Conservation (phyloP, 2,329 filamentous ascomycete genomes). For the Fusarium xylarioides region DNA sequence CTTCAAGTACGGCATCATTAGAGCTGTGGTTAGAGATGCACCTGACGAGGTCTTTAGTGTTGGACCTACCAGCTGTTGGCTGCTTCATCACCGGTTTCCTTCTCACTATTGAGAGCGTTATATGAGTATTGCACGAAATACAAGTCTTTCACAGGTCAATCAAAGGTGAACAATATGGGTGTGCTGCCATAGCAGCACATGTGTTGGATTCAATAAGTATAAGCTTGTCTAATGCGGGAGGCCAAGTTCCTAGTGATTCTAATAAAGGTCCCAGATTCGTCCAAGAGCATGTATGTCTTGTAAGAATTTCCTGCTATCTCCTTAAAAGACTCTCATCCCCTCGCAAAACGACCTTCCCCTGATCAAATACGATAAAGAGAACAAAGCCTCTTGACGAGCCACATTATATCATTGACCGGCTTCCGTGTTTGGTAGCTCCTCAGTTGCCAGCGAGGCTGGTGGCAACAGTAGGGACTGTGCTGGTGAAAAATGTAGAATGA, state of each 20-base stretch:
- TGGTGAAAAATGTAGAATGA: neutral
- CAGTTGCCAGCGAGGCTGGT: fast-evolving
- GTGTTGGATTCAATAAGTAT: fast-evolving
- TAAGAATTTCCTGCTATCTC: fast-evolving
- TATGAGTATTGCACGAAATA: no score
- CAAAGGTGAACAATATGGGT: no score
- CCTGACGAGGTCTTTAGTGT: neutral
- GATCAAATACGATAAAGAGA: fast-evolving
- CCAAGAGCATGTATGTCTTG: fast-evolving
- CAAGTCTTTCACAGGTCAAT: fast-evolving
- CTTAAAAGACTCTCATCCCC: fast-evolving
- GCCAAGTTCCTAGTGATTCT: neutral
- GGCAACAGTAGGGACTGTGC: neutral
- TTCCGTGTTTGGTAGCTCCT: no score
- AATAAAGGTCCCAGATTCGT: neutral
- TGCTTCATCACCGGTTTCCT: neutral
- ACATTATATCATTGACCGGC: fast-evolving
- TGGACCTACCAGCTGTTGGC: neutral
- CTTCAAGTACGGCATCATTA: neutral
- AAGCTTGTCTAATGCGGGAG: neutral
- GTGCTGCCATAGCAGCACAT: neutral
- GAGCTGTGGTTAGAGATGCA: neutral
- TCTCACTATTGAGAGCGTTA: fast-evolving
- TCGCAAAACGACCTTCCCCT: fast-evolving
- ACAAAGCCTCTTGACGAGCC: fast-evolving